A percentile compares a stretch with the other conserved stretches of the same genome.
phyloP scores from a whole-genome alignment of 2,329 filamentous ascomycete genomes.

The Cordyceps tenuipes region DNA sequence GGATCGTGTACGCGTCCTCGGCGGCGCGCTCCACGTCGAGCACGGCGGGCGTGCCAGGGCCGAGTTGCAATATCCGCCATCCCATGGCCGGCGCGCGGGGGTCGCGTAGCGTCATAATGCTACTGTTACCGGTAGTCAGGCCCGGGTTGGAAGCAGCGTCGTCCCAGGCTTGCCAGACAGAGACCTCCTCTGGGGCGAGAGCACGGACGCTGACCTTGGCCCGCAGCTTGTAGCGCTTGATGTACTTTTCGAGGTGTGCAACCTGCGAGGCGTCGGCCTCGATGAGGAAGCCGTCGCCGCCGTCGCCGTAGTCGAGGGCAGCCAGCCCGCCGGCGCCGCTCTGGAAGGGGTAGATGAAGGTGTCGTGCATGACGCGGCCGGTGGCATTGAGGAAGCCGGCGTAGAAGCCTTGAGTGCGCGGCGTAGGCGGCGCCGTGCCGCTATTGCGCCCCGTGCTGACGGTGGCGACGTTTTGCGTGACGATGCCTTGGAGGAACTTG shows the following conservation, averaged over 20 bases:
- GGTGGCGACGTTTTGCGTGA: slow-evolving; percentile 52
- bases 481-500: slow-evolving; percentile 79
- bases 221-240: slow-evolving; percentile 79
- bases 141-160: slow-evolving; percentile 25
- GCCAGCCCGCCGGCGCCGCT: slow-evolving; percentile 17
- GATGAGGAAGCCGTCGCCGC: slow-evolving; percentile 49
- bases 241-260: slow-evolving; percentile 55
- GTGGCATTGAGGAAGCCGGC: slow-evolving; percentile 78
- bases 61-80: slow-evolving; percentile 34
- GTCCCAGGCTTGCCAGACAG: slow-evolving; percentile 70
- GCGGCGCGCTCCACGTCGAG: slow-evolving; percentile 38
- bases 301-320: slow-evolving; percentile 15
- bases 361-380: slow-evolving; percentile 79
- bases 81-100: slow-evolving; percentile 48
- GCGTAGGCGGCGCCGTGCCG: slow-evolving; percentile 8
- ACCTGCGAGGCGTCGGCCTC: slow-evolving; percentile 71
- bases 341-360: slow-evolving; percentile 70
- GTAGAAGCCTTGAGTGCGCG: slow-evolving; percentile 54
- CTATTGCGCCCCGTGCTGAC: slow-evolving; percentile 14
- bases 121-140: background rate
- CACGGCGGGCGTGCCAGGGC: slow-evolving; percentile 20
- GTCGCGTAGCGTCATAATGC: slow-evolving; percentile 38
- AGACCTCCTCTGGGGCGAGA: slow-evolving; percentile 55
- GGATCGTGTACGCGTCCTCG: slow-evolving; percentile 59
- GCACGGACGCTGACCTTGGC: slow-evolving; percentile 65